These are phyloP conservation scores for Cerioporus squamosus DNA, from an alignment of 1,284 basidiomycete species.

Conservation along the genomic window DNA sequence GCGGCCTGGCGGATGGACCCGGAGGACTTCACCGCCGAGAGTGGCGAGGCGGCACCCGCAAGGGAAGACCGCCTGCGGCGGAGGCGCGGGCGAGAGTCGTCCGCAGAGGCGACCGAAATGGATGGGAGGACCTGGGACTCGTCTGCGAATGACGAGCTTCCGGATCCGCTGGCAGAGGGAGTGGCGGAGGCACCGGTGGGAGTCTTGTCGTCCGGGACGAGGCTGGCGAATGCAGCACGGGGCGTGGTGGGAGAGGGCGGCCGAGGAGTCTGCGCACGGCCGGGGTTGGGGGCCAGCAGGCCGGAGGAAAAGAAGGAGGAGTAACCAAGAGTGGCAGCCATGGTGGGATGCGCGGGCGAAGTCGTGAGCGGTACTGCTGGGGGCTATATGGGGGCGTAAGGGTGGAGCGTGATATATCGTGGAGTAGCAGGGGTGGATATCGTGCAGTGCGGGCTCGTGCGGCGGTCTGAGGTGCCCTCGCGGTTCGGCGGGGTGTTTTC, in stretches of 20 bases:
- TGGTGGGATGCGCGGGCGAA: neutral
- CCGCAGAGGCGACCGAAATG: conserved; percentile 15
- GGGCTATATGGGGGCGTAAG: neutral
- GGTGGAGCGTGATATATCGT: conserved; percentile 16
- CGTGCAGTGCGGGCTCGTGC: neutral
- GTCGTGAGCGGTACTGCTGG: neutral
- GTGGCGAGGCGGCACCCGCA: conserved; percentile 30
- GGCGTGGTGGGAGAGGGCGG: conserved; percentile 40
- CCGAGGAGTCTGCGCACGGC: conserved; percentile 33
- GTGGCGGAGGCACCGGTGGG: conserved; percentile 31
- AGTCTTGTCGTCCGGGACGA: conserved; percentile 40
- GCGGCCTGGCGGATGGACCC: conserved; percentile 20
- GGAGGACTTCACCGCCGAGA: conserved; percentile 28
- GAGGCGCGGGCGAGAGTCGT: conserved; percentile 29
- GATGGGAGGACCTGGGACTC: conserved; percentile 23
- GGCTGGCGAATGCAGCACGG: conserved; percentile 24
- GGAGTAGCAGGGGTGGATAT: conserved; percentile 7
- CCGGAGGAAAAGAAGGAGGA: conserved; percentile 67
- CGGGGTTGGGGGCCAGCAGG: conserved; percentile 46
- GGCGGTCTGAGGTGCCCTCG: neutral
- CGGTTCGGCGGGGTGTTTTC: neutral
- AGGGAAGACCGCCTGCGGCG: conserved; percentile 35
- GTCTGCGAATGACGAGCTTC: neutral
- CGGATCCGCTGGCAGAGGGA: neutral
- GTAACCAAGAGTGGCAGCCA: conserved; percentile 48